These are phyloP conservation scores for Osmozyma mogii DNA, from an alignment of 805 yeast genomes.

Conservation along the genomic window DNA sequence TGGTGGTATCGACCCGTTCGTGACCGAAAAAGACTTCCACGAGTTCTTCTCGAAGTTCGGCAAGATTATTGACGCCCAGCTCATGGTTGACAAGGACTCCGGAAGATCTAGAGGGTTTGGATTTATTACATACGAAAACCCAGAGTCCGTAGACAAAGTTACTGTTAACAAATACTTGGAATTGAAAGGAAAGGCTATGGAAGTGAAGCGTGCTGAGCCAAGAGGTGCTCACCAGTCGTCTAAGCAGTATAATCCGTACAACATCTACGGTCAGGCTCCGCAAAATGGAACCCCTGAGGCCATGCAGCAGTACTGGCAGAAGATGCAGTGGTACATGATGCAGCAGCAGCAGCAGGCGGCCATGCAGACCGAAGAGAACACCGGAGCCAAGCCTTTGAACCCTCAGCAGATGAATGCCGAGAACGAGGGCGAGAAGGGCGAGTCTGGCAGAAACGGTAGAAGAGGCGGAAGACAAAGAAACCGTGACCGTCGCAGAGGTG, in stretches of 20 bases:
- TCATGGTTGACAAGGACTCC: constrained; percentile 95
- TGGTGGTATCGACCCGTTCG: constrained; percentile 93
- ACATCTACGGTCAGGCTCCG: constrained; percentile 14
- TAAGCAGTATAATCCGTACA: constrained; percentile 15
- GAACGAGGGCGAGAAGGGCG: not conserved
- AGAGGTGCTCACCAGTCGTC: constrained; percentile 55
- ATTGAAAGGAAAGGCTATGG: constrained; percentile 80
- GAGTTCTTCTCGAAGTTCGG: constrained; percentile 84
- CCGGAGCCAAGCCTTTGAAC: constrained; percentile 26
- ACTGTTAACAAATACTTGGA: constrained; percentile 74
- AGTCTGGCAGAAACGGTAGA: not conserved
- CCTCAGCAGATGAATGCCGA: constrained; percentile 30
- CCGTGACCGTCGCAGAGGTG: constrained; percentile 9
- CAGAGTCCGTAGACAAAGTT: constrained; percentile 87
- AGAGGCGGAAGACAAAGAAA: not conserved
- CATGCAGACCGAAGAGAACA: constrained; percentile 23
- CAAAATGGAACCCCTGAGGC: constrained; percentile 37
- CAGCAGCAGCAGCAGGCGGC: constrained; percentile 40
- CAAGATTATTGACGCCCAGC: constrained; percentile 86
- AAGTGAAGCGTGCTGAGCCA: constrained; percentile 79
- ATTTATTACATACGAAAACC: constrained; percentile 89
- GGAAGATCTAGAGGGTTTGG: constrained; percentile 98
- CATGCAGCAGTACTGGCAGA: constrained; percentile 57
- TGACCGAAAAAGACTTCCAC: constrained; percentile 83
- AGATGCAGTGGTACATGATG: constrained; percentile 58